Percentiles rank a stretch among this genome's conserved stretches.
Evolutionary conservation across 768 basidiomycete species (phyloP).

Genomic region (Dioszegia crocea): DNA sequence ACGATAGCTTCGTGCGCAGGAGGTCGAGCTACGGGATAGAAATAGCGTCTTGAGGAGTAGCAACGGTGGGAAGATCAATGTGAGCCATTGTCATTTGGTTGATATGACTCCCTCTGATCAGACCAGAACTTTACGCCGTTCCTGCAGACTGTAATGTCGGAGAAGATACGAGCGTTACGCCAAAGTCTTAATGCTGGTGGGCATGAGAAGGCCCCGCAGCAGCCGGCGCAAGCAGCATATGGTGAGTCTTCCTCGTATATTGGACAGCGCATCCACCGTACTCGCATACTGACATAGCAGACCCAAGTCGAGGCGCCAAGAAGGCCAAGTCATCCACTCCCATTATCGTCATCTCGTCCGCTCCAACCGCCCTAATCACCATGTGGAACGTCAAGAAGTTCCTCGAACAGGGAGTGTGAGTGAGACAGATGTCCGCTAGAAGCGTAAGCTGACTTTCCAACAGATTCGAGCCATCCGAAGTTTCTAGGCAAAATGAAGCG

Average conservation of each 20-base stretch:
- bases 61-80: conserved; percentile 68
- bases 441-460: neutral
- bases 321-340: conserved; percentile 69
- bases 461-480: conserved; percentile 43
- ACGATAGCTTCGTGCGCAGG: conserved; percentile 60
- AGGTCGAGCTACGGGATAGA: conserved; percentile 58
- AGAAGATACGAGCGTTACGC: conserved; percentile 73
- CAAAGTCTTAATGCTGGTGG: conserved; percentile 22
- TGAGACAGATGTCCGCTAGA: conserved; percentile 50
- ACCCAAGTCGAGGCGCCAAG: conserved; percentile 32
- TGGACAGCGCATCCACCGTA: too few species aligned
- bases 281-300: conserved; percentile 18
- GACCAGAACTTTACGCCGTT: conserved; percentile 69
- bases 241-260: conserved; percentile 8
- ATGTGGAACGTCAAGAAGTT: conserved; percentile 97
- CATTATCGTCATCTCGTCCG: conserved; percentile 96
- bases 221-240: conserved; percentile 15
- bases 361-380: conserved; percentile 87
- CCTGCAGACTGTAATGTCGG: conserved; percentile 62
- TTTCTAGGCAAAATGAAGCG: conserved; percentile 32
- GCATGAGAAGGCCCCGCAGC: conserved; percentile 9
- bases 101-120: neutral
- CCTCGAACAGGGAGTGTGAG: conserved; percentile 79
- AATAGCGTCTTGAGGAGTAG: conserved; percentile 70
- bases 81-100: conserved; percentile 51